Conservation (phyloP, 129 eudicot genomes). For the Flaveria sonorensis region DNA sequence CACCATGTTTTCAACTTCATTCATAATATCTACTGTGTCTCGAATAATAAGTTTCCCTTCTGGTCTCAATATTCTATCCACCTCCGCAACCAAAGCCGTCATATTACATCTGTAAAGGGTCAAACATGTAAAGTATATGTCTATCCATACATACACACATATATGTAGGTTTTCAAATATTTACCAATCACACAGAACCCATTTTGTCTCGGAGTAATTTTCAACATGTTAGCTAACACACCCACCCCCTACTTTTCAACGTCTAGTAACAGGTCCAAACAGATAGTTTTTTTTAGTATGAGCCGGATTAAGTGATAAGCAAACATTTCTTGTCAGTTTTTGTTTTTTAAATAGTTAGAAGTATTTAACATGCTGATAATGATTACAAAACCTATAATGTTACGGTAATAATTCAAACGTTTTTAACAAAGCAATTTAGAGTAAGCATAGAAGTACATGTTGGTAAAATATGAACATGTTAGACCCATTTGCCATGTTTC, state of each 20-base stretch:
- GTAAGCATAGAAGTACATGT: too few relatives aligned
- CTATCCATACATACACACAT: not conserved
- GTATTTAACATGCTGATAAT: not conserved
- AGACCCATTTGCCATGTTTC: not conserved
- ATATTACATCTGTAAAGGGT: conserved; percentile 59
- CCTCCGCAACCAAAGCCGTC: conserved; percentile 69
- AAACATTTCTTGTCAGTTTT: not conserved
- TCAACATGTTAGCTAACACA: too few relatives aligned
- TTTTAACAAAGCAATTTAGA: not conserved
- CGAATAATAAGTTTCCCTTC: conserved; percentile 89
- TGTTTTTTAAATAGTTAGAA: not conserved
- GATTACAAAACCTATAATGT: not conserved
- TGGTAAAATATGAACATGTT: too few relatives aligned
- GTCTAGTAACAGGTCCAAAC: not conserved
- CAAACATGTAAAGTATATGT: not conserved
- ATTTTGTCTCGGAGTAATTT: too few relatives aligned
- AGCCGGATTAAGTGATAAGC: not conserved
- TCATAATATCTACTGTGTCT: conserved; percentile 56
- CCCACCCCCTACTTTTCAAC: not conserved
- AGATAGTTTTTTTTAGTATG: not conserved
- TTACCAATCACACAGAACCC: too few relatives aligned
- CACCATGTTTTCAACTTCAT: conserved; percentile 61
- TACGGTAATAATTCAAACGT: not conserved
- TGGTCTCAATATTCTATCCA: conserved; percentile 86
- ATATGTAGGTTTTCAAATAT: not conserved